Conservation (phyloP, 495 filamentous ascomycete species). For the Penicillium waksmanii region DNA sequence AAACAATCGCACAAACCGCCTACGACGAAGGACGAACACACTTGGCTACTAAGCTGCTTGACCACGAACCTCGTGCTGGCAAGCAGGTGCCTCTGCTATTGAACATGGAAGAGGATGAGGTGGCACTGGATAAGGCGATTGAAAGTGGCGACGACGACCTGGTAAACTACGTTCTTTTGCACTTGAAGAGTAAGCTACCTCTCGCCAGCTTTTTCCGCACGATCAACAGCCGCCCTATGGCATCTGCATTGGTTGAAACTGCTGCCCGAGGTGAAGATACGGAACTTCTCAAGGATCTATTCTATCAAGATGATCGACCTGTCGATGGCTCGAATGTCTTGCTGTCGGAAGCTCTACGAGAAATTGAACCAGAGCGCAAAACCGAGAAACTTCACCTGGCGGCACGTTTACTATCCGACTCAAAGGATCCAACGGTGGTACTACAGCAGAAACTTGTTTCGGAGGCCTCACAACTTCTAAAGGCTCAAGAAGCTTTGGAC, state of each 20-base stretch:
- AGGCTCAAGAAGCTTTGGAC: slow-evolving; percentile 81
- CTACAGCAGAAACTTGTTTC: slow-evolving; percentile 76
- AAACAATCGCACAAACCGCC: slow-evolving; percentile 89
- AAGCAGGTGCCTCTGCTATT: slow-evolving; percentile 94
- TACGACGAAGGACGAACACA: slow-evolving; percentile 90
- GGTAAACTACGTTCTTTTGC: slow-evolving; percentile 83
- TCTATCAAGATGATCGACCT: slow-evolving; percentile 95
- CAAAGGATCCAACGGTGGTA: slow-evolving; percentile 68
- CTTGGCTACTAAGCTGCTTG: slow-evolving; percentile 86
- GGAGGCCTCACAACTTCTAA: slow-evolving; percentile 78
- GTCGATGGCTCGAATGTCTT: slow-evolving; percentile 88
- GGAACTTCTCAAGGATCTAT: slow-evolving; percentile 90
- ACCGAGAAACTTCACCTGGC: slow-evolving; percentile 86
- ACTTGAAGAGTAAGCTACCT: slow-evolving; percentile 88
- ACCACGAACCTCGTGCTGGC: slow-evolving; percentile 90
- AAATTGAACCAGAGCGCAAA: slow-evolving; percentile 63
- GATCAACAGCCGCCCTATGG: slow-evolving; percentile 83
- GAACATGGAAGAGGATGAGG: slow-evolving; percentile 93
- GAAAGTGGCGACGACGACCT: slow-evolving; percentile 95
- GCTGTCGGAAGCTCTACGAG: slow-evolving; percentile 74
- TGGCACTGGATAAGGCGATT: slow-evolving; percentile 95
- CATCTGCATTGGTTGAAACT: slow-evolving; percentile 87
- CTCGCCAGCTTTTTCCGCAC: slow-evolving; percentile 90
- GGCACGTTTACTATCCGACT: slow-evolving; percentile 77
- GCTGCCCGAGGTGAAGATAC: slow-evolving; percentile 75